Evolutionary conservation across 2,329 filamentous ascomycete genomes (phyloP).

Genomic region (Colletotrichum spinosum): DNA sequence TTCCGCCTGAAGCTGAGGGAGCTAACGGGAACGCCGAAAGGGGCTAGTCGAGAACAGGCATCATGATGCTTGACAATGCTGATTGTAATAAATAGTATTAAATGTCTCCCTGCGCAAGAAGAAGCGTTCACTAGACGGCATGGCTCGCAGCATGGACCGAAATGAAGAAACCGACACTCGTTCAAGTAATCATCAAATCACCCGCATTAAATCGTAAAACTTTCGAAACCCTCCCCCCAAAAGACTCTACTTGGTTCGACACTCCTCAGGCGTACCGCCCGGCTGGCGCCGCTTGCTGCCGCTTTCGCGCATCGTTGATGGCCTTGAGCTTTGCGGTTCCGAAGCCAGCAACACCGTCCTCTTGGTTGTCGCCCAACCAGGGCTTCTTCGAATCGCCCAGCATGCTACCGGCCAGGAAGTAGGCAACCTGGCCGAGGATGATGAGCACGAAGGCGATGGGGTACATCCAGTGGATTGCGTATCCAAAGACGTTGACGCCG

Average conservation of each 20-base stretch:
- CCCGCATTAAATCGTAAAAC: no score
- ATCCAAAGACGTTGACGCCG: constrained; percentile 86
- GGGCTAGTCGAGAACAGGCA: neutral
- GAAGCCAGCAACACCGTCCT: constrained; percentile 80
- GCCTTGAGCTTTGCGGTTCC: constrained; percentile 88
- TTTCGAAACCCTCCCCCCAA: no score
- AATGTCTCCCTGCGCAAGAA: no score
- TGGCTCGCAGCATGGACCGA: no score
- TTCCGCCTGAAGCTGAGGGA: neutral
- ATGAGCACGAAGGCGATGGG: constrained; percentile 96
- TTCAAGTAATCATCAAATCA: no score
- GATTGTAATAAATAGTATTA: no score
- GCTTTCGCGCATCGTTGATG: constrained; percentile 65
- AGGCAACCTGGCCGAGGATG: constrained; percentile 84
- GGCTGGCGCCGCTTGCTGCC: constrained; percentile 37
- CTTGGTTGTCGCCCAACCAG: constrained; percentile 91
- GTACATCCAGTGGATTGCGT: constrained; percentile 88
- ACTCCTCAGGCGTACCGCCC: no score
- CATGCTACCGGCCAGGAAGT: constrained; percentile 86
- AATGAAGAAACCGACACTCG: no score
- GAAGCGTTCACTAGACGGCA: no score
- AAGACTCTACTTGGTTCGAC: no score
- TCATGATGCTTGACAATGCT: no score
- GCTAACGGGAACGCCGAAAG: neutral
- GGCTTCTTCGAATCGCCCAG: constrained; percentile 93